These are phyloP conservation scores for Pochonia chlamydosporia DNA, from an alignment of 2,329 filamentous ascomycete species.

Conservation along the genomic window DNA sequence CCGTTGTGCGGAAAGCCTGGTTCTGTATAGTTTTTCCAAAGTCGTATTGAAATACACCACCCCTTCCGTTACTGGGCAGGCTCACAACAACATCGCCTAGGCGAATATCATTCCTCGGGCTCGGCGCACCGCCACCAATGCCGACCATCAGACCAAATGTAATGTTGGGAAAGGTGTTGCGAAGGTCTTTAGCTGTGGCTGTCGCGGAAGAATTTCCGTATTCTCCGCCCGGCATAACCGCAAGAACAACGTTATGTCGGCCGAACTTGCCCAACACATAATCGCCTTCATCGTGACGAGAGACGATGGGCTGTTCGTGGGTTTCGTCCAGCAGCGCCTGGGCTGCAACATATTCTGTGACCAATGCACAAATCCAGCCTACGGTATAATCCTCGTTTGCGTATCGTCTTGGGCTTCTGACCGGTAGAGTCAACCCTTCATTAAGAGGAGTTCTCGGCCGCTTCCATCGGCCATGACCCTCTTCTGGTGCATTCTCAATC, in stretches of 20 bases:
- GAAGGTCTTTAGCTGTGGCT: slow-evolving; percentile 19
- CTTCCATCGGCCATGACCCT: too few relatives aligned
- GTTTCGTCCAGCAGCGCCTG: slow-evolving; percentile 30
- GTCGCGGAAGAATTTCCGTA: slow-evolving; percentile 11
- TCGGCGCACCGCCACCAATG: slow-evolving; percentile 26
- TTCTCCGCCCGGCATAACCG: slow-evolving; percentile 5
- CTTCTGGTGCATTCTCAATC: too few relatives aligned
- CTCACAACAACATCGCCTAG: slow-evolving; percentile 19
- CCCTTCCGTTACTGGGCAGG: not conserved
- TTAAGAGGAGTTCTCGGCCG: too few relatives aligned
- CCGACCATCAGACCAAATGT: slow-evolving; percentile 13
- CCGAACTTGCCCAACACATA: slow-evolving; percentile 11
- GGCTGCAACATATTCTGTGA: slow-evolving; percentile 30
- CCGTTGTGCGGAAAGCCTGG: slow-evolving; percentile 5
- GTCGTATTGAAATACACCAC: slow-evolving; percentile 18
- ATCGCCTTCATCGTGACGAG: slow-evolving; percentile 6
- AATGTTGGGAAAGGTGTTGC: slow-evolving; percentile 22
- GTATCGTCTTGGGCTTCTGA: too few relatives aligned
- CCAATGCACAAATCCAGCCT: slow-evolving; percentile 38
- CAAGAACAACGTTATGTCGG: slow-evolving; percentile 13
- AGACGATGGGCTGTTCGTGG: slow-evolving; percentile 9
- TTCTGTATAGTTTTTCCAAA: slow-evolving; percentile 14
- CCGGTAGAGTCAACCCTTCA: too few relatives aligned
- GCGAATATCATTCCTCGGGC: slow-evolving; percentile 23
- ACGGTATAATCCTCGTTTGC: slow-evolving; percentile 28